A percentile compares a stretch with the other conserved stretches of the same genome.
Conservation (phyloP, 352 stramenopile species). For the Pythium aphanidermatum region DNA sequence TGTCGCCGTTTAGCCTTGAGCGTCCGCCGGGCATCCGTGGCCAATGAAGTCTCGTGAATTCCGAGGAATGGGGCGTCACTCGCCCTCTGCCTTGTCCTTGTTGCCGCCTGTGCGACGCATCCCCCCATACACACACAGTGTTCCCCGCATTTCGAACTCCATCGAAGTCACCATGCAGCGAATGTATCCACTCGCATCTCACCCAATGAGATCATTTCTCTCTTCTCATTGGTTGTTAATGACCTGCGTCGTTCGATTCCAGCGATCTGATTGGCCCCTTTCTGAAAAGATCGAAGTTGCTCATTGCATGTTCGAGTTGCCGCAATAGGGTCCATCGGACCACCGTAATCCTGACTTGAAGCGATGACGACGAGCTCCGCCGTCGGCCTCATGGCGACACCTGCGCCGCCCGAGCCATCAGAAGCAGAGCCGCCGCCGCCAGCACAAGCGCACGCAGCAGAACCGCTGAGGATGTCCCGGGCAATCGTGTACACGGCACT, state of each 20-base stretch:
- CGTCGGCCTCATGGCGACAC: no score
- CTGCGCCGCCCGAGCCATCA: neutral
- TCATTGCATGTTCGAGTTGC: no score
- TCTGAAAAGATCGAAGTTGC: slow-evolving; percentile 11
- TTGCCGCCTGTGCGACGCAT: no score
- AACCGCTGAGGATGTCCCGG: slow-evolving; percentile 6
- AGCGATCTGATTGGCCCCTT: slow-evolving; percentile 10
- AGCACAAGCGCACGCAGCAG: neutral
- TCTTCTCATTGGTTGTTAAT: slow-evolving; percentile 6
- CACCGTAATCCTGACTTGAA: neutral
- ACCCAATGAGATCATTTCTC: neutral
- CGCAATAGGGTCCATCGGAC: slow-evolving; percentile 5
- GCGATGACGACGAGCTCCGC: neutral
- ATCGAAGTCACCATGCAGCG: slow-evolving; percentile 1
- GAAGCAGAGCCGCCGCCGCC: neutral
- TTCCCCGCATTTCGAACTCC: no score
- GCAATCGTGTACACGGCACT: slow-evolving; percentile 11
- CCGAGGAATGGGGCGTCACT: no score
- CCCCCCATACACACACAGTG: no score
- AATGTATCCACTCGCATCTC: slow-evolving; percentile 10
- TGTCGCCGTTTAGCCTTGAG: no score
- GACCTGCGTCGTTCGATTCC: neutral
- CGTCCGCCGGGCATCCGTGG: no score
- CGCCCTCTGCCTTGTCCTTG: no score
- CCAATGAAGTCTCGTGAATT: no score